Percentiles rank a stretch among this genome's conserved stretches.
Conservation (phyloP, 2,329 filamentous ascomycete genomes). For the Colletotrichum sp. region DNA sequence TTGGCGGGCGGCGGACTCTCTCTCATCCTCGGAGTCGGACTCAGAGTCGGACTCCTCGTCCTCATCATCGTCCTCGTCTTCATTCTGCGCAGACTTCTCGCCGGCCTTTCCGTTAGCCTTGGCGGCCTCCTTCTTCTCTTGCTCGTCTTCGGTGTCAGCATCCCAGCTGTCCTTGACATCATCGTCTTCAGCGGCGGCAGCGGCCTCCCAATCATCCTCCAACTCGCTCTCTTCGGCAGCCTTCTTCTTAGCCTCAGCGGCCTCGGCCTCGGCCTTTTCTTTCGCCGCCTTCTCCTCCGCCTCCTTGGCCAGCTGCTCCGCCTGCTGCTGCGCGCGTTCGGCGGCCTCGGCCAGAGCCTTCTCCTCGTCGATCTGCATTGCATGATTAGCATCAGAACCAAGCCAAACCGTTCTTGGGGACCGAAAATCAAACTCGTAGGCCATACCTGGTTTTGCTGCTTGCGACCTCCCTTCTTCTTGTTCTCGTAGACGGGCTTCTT, state of each 20-base stretch:
- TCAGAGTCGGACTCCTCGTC: constrained; percentile 63
- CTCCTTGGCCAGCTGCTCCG: constrained; percentile 68
- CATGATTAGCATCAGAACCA: neutral
- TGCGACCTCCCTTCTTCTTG: constrained; percentile 69
- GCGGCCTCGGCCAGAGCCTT: constrained; percentile 78
- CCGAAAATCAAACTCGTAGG: neutral
- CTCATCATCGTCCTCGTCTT: constrained; percentile 54
- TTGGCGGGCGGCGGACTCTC: constrained; percentile 72
- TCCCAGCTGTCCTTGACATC: constrained; percentile 96
- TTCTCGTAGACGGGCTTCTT: constrained; percentile 78
- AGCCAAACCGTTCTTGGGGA: neutral
- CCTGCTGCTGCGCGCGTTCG: constrained; percentile 71
- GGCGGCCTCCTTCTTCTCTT: constrained; percentile 41
- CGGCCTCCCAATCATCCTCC: constrained; percentile 88
- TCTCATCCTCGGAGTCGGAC: constrained; percentile 64
- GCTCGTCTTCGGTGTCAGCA: constrained; percentile 77
- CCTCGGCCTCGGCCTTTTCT: constrained; percentile 61
- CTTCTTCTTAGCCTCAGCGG: constrained; percentile 57
- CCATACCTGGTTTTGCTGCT: constrained; percentile 59
- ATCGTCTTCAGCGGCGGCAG: constrained; percentile 75
- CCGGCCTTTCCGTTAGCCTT: constrained; percentile 28
- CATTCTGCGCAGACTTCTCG: constrained; percentile 21
- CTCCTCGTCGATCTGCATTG: constrained; percentile 70
- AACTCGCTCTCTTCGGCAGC: constrained; percentile 61
- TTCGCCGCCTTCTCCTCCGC: constrained; percentile 64